Base-by-base conservation (phyloP, 371 early-diverging fungal genomes). In the Gilbertella persicaria region DNA sequence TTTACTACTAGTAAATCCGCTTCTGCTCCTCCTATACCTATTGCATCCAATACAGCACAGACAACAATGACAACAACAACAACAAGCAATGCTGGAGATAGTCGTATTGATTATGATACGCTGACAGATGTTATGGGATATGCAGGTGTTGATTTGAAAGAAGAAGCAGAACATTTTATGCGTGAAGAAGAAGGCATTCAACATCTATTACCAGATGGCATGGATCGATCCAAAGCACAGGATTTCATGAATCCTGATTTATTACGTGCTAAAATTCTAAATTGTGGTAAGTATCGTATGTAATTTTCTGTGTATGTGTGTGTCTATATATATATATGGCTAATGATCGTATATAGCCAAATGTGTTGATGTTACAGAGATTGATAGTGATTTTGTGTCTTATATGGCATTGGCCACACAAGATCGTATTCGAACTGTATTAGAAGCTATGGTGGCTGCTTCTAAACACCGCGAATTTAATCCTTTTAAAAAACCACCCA, bases 71-170 rank as follows among this genome's bases (percentile, higher is more conserved):
- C 67, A 20, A 50, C 60, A 35, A 37, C 51, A 35, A 49, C 12
- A 30, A 49, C 3, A 48, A 53, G 53, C 3, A 48, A 53, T 12
- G 60, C 55, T n/a, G 55, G 55, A 13, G 69, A 58, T 24, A 72
- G 81, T 37, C 73, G 68, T 43, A 76, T 78, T 58, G 84, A 85
- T 50, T 80, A 73, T 52, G 84, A 85, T 36, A 73, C 79, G 28
- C 55, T 94, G 23, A 87, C 89, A 40, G 93, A 93, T 67, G 93
- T 91, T 5, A 91, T 91, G 75, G 88, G 87, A 4, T 92, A 90
- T 69, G 87, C 86, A 1, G 95, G 93, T n/a, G 86, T 94, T 14
- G 93, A 94, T 67, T 70, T 94, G 25, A 78, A 69, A 60, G 87
- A 84, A 49, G 87, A 86, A 73, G 74, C 75, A 14, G 87, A 86